A percentile compares a stretch with the other conserved stretches of the same genome.
phyloP scores from a whole-genome alignment of 2,329 filamentous ascomycete genomes.

The Aspergillus fijiensis region DNA sequence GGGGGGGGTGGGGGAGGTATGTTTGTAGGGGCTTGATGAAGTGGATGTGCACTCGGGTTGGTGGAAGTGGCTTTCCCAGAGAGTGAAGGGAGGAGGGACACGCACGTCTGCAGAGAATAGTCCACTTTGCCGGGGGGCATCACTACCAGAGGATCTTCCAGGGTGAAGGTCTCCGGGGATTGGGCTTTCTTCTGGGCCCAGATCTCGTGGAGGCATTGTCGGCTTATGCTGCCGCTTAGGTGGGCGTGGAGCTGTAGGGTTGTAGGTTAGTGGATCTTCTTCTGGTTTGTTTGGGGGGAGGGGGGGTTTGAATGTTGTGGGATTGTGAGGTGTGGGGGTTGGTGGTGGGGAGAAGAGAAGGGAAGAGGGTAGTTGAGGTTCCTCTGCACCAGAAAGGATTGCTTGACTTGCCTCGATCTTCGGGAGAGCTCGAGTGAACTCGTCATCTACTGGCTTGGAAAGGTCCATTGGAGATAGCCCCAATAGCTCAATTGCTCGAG shows the following conservation, averaged over 20 bases:
- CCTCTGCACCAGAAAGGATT: neutral
- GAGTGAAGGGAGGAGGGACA: slow-evolving; percentile 40
- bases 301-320: neutral
- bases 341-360: neutral
- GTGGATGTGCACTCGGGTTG: too few relatives aligned
- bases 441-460: slow-evolving; percentile 27
- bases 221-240: slow-evolving; percentile 74
- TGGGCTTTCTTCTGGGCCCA: slow-evolving; percentile 62
- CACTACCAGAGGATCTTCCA: slow-evolving; percentile 67
- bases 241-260: slow-evolving; percentile 70
- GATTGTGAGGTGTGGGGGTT: neutral
- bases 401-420: slow-evolving; percentile 36
- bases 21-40: too few relatives aligned
- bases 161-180: slow-evolving; percentile 48
- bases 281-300: neutral
- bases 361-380: neutral
- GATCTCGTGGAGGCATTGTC: slow-evolving; percentile 69
- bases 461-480: slow-evolving; percentile 20
- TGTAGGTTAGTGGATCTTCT: slow-evolving; percentile 6
- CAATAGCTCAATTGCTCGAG: too few relatives aligned
- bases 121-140: slow-evolving; percentile 72
- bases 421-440: slow-evolving; percentile 35
- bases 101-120: slow-evolving; percentile 67
- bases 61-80: too few relatives aligned
- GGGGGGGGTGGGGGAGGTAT: too few relatives aligned